Evolutionary conservation across 1,284 basidiomycete species (phyloP).

Genomic region (Cryptococcus wingfieldii): DNA sequence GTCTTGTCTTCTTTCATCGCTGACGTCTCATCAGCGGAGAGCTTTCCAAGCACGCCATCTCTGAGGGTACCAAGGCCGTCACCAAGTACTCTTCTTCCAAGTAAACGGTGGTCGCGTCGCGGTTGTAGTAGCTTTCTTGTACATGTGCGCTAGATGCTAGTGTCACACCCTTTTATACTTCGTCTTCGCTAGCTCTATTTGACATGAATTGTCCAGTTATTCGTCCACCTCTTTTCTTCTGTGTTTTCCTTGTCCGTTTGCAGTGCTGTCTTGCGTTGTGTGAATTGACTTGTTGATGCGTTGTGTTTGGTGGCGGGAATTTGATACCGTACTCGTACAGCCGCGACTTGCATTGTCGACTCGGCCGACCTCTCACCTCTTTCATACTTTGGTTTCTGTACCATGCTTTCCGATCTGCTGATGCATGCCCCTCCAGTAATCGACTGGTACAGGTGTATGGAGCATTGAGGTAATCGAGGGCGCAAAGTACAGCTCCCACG

Average conservation of each 20-base stretch:
- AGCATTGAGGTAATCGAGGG: no score
- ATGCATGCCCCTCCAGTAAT: no score
- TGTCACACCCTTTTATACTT: conserved; percentile 17
- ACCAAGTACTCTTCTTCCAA: conserved; percentile 57
- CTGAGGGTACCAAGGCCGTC: conserved; percentile 61
- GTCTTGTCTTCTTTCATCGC: conserved; percentile 58
- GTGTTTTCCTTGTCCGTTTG: background rate
- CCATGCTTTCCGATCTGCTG: no score
- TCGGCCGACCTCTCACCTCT: no score
- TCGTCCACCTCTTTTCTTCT: background rate
- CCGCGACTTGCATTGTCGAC: no score
- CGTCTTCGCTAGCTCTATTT: conserved; percentile 25
- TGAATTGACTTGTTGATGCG: no score
- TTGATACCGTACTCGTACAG: no score
- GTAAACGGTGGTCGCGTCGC: conserved; percentile 29
- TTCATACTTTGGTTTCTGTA: no score
- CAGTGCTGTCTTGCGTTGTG: no score
- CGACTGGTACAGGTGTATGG: no score
- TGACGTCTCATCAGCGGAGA: conserved; percentile 52
- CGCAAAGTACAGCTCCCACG: no score
- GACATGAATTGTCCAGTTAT: conserved; percentile 22
- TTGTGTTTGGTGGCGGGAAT: no score
- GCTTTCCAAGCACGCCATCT: conserved; percentile 76
- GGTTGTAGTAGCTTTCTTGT: conserved; percentile 4
- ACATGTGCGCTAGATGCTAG: background rate